These are phyloP conservation scores for Ciborinia camelliae DNA, from an alignment of 2,329 filamentous ascomycete species.

Conservation along the genomic window DNA sequence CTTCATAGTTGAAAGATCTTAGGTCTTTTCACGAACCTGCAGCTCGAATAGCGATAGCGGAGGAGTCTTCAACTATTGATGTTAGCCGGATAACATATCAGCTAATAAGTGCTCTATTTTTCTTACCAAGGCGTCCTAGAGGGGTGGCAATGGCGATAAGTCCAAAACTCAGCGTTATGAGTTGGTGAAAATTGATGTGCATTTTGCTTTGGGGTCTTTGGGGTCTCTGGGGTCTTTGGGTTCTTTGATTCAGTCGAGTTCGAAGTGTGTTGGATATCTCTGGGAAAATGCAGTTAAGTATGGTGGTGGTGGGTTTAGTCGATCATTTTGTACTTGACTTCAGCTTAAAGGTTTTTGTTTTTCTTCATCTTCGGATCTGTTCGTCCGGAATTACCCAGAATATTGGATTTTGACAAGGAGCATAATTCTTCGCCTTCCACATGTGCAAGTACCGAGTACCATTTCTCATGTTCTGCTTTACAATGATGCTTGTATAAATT, in stretches of 20 bases:
- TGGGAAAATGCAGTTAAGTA: neutral
- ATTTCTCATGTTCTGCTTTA: neutral
- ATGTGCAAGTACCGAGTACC: constrained; percentile 9
- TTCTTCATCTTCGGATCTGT: neutral
- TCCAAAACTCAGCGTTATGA: neutral
- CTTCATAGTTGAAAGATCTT: neutral
- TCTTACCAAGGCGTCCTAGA: neutral
- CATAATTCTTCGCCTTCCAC: constrained; percentile 10
- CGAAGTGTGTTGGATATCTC: neutral
- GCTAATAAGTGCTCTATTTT: neutral
- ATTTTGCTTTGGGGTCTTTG: neutral
- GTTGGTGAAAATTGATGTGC: neutral
- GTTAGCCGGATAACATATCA: neutral
- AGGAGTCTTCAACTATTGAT: neutral
- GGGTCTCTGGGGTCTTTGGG: neutral
- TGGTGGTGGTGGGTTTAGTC: neutral
- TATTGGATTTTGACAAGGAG: constrained; percentile 3
- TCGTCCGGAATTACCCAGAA: neutral
- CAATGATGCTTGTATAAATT: neutral
- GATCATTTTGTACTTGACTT: constrained; percentile 5
- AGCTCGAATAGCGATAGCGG: neutral
- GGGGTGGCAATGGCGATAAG: constrained; percentile 6
- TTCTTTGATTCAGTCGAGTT: neutral
- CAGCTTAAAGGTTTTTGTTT: neutral
- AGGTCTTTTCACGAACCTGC: neutral